Conservation (phyloP, 495 filamentous ascomycete species). For the Coniosporium apollinis region DNA sequence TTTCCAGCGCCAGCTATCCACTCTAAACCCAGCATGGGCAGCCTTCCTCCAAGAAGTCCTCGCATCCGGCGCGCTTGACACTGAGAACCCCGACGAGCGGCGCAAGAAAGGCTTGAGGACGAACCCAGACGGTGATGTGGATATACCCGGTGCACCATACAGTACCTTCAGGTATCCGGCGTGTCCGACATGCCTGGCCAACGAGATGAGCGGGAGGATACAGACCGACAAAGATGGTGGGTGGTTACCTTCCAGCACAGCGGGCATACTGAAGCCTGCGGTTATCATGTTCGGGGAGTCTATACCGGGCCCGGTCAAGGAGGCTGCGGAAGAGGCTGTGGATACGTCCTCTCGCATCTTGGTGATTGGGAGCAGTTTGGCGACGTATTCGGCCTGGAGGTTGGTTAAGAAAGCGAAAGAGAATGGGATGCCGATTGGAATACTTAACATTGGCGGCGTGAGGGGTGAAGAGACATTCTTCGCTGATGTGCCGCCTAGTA, state of each 20-base stretch:
- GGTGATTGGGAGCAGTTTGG: conserved; percentile 73
- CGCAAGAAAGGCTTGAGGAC: conserved; percentile 53
- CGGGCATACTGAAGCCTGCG: conserved; percentile 73
- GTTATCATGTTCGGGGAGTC: conserved; percentile 95
- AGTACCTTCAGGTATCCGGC: conserved; percentile 81
- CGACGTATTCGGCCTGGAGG: conserved; percentile 89
- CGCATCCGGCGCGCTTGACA: conserved; percentile 54
- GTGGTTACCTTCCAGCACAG: conserved; percentile 47
- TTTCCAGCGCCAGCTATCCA: conserved; percentile 62
- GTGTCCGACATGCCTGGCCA: conserved; percentile 61
- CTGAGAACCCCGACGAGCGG: conserved; percentile 57
- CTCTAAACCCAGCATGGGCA: conserved; percentile 76
- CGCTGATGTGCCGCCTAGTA: conserved; percentile 5
- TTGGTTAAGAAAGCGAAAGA: conserved; percentile 70
- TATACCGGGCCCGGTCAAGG: conserved; percentile 48
- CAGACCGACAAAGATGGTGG: conserved; percentile 70
- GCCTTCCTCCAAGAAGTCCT: conserved; percentile 55
- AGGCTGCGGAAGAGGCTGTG: conserved; percentile 61
- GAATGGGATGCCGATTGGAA: conserved; percentile 60
- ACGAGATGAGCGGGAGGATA: conserved; percentile 40
- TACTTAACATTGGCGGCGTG: conserved; percentile 26
- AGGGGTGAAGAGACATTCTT: conserved; percentile 22
- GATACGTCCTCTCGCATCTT: conserved; percentile 58
- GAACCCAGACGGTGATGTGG: conserved; percentile 91
- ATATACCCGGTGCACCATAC: conserved; percentile 76